Percentiles rank a stretch among this genome's conserved stretches.
These are phyloP conservation scores for Phytophthora podocarpi DNA, from an alignment of 352 stramenopile genomes.

Conservation along the genomic window DNA sequence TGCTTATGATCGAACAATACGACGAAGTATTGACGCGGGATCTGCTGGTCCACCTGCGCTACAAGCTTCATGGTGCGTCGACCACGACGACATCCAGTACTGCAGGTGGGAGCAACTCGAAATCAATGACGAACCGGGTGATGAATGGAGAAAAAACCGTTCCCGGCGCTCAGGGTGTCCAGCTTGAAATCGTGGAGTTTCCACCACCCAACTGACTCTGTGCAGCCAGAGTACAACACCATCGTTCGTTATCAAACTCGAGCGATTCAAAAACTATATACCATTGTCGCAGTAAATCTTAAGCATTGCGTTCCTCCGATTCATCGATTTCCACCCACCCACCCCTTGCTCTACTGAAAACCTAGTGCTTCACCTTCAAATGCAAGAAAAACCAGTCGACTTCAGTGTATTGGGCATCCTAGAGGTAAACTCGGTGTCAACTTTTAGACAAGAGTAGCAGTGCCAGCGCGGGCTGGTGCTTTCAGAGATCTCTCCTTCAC, in stretches of 20 bases:
- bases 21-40: constrained; percentile 14
- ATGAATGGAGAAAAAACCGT: constrained; percentile 33
- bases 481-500: constrained; percentile 29
- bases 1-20: constrained; percentile 33
- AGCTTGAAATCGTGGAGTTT: constrained; percentile 33
- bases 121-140: constrained; percentile 2
- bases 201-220: constrained; percentile 29
- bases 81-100: not conserved
- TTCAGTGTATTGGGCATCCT: too few relatives aligned
- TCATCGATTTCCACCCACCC: too few relatives aligned
- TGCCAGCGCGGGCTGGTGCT: constrained; percentile 7
- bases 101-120: not conserved
- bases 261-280: too few relatives aligned
- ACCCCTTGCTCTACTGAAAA: too few relatives aligned
- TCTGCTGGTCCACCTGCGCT: constrained; percentile 34
- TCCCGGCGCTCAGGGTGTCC: constrained; percentile 22
- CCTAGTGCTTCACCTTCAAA: too few relatives aligned
- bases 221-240: constrained; percentile 9
- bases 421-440: too few relatives aligned
- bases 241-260: too few relatives aligned
- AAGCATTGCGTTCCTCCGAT: too few relatives aligned
- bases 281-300: too few relatives aligned
- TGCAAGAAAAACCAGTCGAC: too few relatives aligned
- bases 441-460: constrained; percentile 26
- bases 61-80: constrained; percentile 6